Base-by-base conservation (phyloP, 2,329 filamentous ascomycete genomes). In the Lojkania enalia region DNA sequence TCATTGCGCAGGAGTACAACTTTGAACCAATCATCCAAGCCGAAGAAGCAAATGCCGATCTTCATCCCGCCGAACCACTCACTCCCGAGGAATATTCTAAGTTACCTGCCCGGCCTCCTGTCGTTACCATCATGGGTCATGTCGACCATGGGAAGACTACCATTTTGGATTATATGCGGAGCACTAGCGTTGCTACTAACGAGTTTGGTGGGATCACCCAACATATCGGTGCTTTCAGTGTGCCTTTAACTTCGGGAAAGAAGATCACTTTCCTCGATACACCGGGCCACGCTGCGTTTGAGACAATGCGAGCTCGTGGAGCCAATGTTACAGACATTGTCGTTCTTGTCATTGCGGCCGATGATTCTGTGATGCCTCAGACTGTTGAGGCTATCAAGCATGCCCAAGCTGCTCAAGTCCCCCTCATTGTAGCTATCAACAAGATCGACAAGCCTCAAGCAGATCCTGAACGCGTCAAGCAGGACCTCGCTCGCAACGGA, bases 71-170 rank as follows among this genome's bases (percentile, higher is more conserved):
- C 19, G 52, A 56, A 7, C 46, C 55, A 18, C 33, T 81, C 83
- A 46, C 63, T 42, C 48, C 61, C 41, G 6, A 84, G 84, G 59
- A 88, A 92, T 66, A 79, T 76, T 37, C 86, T 0, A 58, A 70
- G 12, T 71, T 96, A 5, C 90, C 90, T 2, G 71, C 76, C 23
- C 83, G 95, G 13, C 92, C 94, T 5, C 95, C 94, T 0, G 90
- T 99, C 25, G 91, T 99, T 29, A 97, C 95, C 0, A 99, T 99
- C 63, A 99, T 99, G 95, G 94, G 94, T 2, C 94, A 99, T 55
- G 94, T 99, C 58, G 95, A 99, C 66, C 94, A 99, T 68, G 94
- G 94, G 42, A 99, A 99, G 75, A 99, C 94, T 0, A 99, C 95
- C 0, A 84, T 99, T 31, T 77, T 99, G 7, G 94, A 99, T 66